These are phyloP conservation scores for Thelonectria blattea DNA, from an alignment of 2,329 filamentous ascomycete genomes.

Conservation along the genomic window DNA sequence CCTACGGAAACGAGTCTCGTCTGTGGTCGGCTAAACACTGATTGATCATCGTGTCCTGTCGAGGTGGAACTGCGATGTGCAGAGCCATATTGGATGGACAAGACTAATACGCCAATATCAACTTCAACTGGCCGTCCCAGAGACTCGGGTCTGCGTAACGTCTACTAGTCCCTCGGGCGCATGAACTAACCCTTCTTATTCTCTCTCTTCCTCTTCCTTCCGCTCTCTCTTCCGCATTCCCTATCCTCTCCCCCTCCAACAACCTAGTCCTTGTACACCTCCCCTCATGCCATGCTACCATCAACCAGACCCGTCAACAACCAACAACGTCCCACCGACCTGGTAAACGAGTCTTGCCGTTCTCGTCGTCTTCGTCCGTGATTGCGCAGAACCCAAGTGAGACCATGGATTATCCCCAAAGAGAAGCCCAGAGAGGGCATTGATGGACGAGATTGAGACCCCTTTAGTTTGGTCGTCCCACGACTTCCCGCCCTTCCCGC, in stretches of 20 bases:
- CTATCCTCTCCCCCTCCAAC: constrained; percentile 12
- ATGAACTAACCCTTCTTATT: neutral
- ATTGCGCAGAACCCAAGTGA: neutral
- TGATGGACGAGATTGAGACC: constrained; percentile 7
- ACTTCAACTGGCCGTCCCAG: constrained; percentile 3
- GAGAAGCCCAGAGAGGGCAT: constrained; percentile 4
- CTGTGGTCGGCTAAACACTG: neutral
- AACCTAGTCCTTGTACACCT: constrained; percentile 6
- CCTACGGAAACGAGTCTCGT: neutral
- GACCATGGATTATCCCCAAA: constrained; percentile 2
- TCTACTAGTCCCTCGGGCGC: neutral
- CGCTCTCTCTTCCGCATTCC: constrained; percentile 1
- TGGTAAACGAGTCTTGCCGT: constrained; percentile 18
- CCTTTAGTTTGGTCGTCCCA: neutral
- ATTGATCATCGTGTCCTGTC: constrained; percentile 1
- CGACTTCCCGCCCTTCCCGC: neutral
- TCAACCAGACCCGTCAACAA: constrained; percentile 10
- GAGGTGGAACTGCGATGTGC: neutral
- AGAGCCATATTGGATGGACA: neutral
- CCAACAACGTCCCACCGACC: constrained; percentile 10
- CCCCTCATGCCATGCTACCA: constrained; percentile 5
- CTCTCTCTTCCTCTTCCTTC: neutral
- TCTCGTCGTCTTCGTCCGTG: constrained; percentile 14
- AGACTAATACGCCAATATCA: neutral
- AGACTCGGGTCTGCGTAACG: constrained; percentile 1